These are phyloP conservation scores for Ophiostoma novo-ulmi DNA, from an alignment of 2,329 filamentous ascomycete genomes.

Conservation along the genomic window DNA sequence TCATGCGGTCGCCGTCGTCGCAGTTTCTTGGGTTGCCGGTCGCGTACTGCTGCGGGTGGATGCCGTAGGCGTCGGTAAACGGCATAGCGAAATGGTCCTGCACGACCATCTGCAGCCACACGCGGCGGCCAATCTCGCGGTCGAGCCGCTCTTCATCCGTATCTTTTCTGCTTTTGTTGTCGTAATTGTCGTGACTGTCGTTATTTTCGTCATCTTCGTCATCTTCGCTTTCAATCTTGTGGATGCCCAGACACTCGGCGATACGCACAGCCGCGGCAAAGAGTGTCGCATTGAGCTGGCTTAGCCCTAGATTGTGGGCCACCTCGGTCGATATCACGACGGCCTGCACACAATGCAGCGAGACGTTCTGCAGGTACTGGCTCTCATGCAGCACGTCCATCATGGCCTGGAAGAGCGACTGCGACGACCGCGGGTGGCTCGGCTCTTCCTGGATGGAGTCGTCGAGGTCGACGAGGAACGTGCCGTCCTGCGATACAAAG, in stretches of 20 bases:
- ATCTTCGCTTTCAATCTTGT: conserved; percentile 26
- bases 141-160: conserved; percentile 26
- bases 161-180: conserved; percentile 24
- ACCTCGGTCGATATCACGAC: conserved; percentile 37
- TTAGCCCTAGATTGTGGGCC: conserved; percentile 37
- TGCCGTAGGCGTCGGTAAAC: conserved; percentile 38
- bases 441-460: conserved; percentile 17
- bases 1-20: conserved; percentile 34
- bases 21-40: conserved; percentile 34
- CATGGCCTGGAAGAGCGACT: conserved; percentile 33
- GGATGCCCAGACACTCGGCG: conserved; percentile 30
- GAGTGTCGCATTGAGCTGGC: conserved; percentile 33
- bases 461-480: conserved; percentile 14
- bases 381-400: conserved; percentile 33
- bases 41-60: conserved; percentile 34
- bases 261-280: conserved; percentile 36
- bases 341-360: conserved; percentile 36
- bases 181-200: neutral
- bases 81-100: conserved; percentile 37
- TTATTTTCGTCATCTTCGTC: neutral
- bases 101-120: conserved; percentile 38
- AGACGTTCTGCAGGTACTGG: conserved; percentile 33
- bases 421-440: conserved; percentile 22
- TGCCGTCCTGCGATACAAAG: conserved; percentile 15
- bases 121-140: conserved; percentile 35